Percentiles rank a stretch among this genome's conserved stretches.
Conservation (phyloP, 2,329 filamentous ascomycete genomes). For the Fusarium metavorans region DNA sequence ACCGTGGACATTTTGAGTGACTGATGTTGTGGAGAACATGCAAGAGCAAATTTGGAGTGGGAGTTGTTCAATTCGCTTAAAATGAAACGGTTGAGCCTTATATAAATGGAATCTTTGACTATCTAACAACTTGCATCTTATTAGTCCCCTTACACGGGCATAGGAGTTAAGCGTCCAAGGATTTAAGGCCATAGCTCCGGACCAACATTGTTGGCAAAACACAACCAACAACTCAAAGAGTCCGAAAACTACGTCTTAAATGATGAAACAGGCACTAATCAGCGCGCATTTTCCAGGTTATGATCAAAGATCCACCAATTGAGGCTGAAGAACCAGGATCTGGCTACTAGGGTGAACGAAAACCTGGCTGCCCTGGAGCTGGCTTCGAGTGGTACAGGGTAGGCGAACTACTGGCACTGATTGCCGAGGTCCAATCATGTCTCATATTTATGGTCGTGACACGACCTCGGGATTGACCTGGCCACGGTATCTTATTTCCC, state of each 20-base stretch:
- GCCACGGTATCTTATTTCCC: too few relatives aligned
- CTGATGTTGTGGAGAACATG: background rate
- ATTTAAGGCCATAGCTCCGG: background rate
- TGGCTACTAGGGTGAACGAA: background rate
- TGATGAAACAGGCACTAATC: background rate
- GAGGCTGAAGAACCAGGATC: background rate
- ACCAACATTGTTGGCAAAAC: background rate
- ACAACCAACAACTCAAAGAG: background rate
- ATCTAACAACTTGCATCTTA: background rate
- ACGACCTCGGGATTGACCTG: too few relatives aligned
- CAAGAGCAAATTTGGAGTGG: background rate
- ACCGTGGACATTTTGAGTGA: background rate
- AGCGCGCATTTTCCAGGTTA: background rate
- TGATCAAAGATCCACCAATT: background rate
- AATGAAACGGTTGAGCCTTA: background rate
- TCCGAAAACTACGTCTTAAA: background rate
- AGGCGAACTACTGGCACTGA: too few relatives aligned
- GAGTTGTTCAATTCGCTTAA: background rate
- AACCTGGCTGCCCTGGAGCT: too few relatives aligned
- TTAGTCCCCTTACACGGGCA: background rate
- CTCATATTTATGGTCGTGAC: too few relatives aligned
- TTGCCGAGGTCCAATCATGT: too few relatives aligned
- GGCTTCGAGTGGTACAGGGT: too few relatives aligned
- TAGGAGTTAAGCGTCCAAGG: background rate
- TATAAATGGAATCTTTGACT: background rate